Evolutionary conservation across 2,329 filamentous ascomycete genomes (phyloP), one percentile per base, ranked within the genome.

Genomic region (Colletotrichum sp.): DNA sequence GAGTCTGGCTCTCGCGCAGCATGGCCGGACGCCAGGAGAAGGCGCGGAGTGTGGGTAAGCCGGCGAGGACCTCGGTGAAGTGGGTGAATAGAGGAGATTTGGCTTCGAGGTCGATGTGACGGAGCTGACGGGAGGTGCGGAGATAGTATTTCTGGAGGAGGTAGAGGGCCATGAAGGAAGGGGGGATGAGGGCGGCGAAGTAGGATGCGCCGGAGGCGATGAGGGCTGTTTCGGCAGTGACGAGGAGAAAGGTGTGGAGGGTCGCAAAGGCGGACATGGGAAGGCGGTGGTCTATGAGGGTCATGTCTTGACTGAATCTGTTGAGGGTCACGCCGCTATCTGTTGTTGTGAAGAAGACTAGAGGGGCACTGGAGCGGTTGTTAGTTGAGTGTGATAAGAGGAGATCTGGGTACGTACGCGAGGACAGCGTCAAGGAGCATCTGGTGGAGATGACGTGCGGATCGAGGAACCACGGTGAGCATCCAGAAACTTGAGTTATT

Each of bases 121-220:
- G 85, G 8, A 91, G 80, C 71, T 91, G 89, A 6, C 89, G 88
- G 0, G 89, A 91, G 2, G 89, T 91, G 8, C 87, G 84, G n/a
- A 91, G 83, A 75, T 91, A 91, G 76, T 88, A 85, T 56, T 86
- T 86, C 72, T 90, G 89, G 12, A 90, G 83, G 9, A 86, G 70
- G 70, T 87, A 87, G 16, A 89, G 79, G 3, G 85, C 80, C 9
- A 84, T 70, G 26, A 88, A 79, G 4, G 86, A 83, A 2, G 86
- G 73, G 0, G 88, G 88, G 65, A 89, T 83, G 7, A 83, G 83
- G 6, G 85, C 83, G 1, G 84, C 85, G 2, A 85, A 84, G 76
- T 87, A 89, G 75, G 82, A 83, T 0, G 88, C 85, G 9, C 86
- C 84, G 5, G 85, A 82, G 9, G 84, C 83, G 28, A 89, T 86